Evolutionary conservation across 2,329 filamentous ascomycete genomes (phyloP).

Genomic region (Cercospora citrullina): DNA sequence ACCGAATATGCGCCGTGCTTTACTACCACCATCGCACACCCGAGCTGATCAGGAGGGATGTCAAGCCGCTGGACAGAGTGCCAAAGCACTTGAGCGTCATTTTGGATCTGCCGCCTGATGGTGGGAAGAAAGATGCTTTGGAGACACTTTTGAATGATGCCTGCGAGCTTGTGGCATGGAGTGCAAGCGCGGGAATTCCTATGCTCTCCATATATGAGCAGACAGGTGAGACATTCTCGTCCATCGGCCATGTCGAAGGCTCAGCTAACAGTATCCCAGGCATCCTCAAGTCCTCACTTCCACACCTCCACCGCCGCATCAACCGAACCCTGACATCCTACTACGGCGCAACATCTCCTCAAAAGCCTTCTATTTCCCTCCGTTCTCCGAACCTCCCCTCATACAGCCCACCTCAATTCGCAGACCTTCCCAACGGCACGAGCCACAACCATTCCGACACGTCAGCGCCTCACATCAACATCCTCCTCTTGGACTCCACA

Average conservation of each 20-base stretch:
- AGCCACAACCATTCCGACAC: constrained; percentile 34
- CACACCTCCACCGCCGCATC: constrained; percentile 78
- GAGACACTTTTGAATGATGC: constrained; percentile 86
- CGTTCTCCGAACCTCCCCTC: constrained; percentile 69
- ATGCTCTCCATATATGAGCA: constrained; percentile 89
- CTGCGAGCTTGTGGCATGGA: constrained; percentile 91
- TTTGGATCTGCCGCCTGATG: constrained; percentile 69
- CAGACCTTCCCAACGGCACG: constrained; percentile 33
- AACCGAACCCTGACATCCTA: constrained; percentile 80
- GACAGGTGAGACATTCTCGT: constrained; percentile 63
- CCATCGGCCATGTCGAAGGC: neutral
- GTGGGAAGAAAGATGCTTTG: constrained; percentile 69
- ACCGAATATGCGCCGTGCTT: constrained; percentile 76
- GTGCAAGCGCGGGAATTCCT: constrained; percentile 82
- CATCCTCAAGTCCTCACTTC: constrained; percentile 82
- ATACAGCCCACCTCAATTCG: constrained; percentile 48
- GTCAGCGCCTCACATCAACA: constrained; percentile 50
- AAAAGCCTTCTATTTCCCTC: constrained; percentile 69
- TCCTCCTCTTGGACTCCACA: constrained; percentile 81
- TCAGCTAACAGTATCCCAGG: constrained; percentile 52
- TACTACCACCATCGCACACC: constrained; percentile 96
- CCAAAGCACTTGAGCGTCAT: constrained; percentile 88
- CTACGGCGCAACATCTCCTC: constrained; percentile 66
- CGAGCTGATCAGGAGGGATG: constrained; percentile 85
- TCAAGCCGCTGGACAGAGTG: constrained; percentile 69